phyloP scores from a whole-genome alignment of 1,284 basidiomycete species.

The Irpex rosettiformis region DNA sequence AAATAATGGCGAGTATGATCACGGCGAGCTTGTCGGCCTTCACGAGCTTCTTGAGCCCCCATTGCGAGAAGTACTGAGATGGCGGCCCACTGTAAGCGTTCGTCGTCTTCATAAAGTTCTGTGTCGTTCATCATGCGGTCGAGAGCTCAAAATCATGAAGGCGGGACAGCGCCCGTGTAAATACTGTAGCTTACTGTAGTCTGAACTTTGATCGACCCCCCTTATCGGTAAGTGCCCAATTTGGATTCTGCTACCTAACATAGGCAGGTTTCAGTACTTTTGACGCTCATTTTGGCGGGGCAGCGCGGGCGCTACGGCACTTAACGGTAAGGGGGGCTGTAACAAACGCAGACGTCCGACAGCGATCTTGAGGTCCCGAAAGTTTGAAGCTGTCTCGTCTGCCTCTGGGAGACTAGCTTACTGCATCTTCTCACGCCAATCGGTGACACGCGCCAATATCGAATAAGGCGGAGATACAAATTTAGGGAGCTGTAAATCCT shows the following conservation, averaged over 20 bases:
- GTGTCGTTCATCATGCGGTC: background rate
- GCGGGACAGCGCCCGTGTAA: too few species aligned
- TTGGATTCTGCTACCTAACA: too few species aligned
- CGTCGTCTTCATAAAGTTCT: background rate
- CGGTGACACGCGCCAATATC: background rate
- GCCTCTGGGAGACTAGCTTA: background rate
- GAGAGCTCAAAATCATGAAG: background rate
- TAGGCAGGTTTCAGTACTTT: too few species aligned
- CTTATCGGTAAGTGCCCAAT: too few species aligned
- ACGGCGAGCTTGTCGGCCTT: slow-evolving; percentile 1
- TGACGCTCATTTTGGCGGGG: too few species aligned
- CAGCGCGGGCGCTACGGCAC: too few species aligned
- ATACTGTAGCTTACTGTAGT: background rate
- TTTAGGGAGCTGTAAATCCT: background rate
- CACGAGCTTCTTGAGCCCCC: background rate
- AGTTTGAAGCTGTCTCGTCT: too few species aligned
- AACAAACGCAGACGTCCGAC: too few species aligned
- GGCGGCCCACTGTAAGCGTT: background rate
- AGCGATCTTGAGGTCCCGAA: too few species aligned
- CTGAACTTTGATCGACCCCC: too few species aligned
- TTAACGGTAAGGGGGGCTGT: too few species aligned
- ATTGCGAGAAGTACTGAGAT: background rate
- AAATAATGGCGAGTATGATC: slow-evolving; percentile 22
- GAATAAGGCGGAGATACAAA: background rate
- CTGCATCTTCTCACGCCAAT: background rate